Percentiles rank a stretch among this genome's conserved stretches.
These are phyloP conservation scores for Umbilicaria muhlenbergii DNA, from an alignment of 495 filamentous ascomycete genomes.

Conservation along the genomic window DNA sequence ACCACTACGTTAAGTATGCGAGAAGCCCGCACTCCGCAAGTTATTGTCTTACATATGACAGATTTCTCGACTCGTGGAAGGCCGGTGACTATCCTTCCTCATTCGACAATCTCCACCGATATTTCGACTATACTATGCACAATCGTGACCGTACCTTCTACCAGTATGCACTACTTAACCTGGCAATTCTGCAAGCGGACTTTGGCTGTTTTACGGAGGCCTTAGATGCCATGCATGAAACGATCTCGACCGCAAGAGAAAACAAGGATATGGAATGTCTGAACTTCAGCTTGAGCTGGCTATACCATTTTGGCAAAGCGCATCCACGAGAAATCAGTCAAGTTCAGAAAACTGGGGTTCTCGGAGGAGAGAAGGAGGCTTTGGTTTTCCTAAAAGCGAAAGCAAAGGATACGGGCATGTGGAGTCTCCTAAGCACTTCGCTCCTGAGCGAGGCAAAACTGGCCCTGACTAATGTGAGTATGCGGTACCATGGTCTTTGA, in stretches of 20 bases:
- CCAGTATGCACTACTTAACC: slow-evolving; percentile 89
- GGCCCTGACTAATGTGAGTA: slow-evolving; percentile 42
- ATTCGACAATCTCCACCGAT: slow-evolving; percentile 84
- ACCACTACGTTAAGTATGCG: slow-evolving; percentile 59
- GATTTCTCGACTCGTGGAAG: slow-evolving; percentile 82
- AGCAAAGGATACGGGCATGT: slow-evolving; percentile 78
- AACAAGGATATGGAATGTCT: slow-evolving; percentile 84
- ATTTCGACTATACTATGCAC: slow-evolving; percentile 96
- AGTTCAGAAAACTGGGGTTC: slow-evolving; percentile 52
- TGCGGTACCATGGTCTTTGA: background rate
- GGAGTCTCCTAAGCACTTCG: slow-evolving; percentile 70
- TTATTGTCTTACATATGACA: slow-evolving; percentile 8
- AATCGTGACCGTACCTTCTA: slow-evolving; percentile 74
- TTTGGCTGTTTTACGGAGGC: slow-evolving; percentile 87
- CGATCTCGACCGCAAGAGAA: slow-evolving; percentile 78
- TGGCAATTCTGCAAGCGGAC: slow-evolving; percentile 86
- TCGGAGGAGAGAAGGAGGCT: slow-evolving; percentile 67
- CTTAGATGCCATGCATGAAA: slow-evolving; percentile 84
- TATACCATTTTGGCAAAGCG: slow-evolving; percentile 84
- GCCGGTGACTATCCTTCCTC: slow-evolving; percentile 80
- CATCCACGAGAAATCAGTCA: slow-evolving; percentile 63
- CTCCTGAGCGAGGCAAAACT: slow-evolving; percentile 78
- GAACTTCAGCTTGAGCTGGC: slow-evolving; percentile 91
- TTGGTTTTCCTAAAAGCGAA: slow-evolving; percentile 75
- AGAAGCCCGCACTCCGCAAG: background rate